Evolutionary conservation across 768 basidiomycete species (phyloP).

Genomic region (Mycena crocata): DNA sequence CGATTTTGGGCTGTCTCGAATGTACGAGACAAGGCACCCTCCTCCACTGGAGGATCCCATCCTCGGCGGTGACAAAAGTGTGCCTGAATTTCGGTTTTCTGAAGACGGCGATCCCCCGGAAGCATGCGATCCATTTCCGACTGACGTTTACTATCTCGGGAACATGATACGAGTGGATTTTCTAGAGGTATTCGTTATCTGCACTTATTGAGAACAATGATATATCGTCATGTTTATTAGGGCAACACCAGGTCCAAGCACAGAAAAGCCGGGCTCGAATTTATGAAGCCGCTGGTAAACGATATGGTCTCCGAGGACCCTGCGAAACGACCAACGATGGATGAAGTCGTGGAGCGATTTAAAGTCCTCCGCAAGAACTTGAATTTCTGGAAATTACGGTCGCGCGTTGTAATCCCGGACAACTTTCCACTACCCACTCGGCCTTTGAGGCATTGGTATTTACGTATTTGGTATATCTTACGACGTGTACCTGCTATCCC

Average conservation of each 20-base stretch:
- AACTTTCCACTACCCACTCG: background rate
- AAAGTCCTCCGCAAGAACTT: conserved; percentile 22
- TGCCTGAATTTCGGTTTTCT: background rate
- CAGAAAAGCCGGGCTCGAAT: conserved; percentile 36
- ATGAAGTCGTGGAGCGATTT: conserved; percentile 44
- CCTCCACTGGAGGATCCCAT: background rate
- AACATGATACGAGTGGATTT: background rate
- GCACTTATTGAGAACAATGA: background rate
- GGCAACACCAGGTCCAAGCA: background rate
- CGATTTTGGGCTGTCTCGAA: conserved; percentile 35
- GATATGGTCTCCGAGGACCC: conserved; percentile 50
- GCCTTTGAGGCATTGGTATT: background rate
- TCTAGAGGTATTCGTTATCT: background rate
- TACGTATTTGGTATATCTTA: background rate
- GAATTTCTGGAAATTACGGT: conserved; percentile 2
- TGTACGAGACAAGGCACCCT: background rate
- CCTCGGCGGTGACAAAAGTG: background rate
- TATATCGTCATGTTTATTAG: background rate
- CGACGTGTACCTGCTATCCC: conserved; percentile 2
- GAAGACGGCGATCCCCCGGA: background rate
- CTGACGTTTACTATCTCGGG: background rate
- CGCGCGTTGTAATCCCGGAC: background rate
- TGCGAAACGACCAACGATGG: conserved; percentile 43
- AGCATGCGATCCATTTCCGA: background rate
- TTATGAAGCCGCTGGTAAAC: conserved; percentile 42